Conservation (phyloP, 495 filamentous ascomycete genomes). For the Astrothelium subdiscretum region DNA sequence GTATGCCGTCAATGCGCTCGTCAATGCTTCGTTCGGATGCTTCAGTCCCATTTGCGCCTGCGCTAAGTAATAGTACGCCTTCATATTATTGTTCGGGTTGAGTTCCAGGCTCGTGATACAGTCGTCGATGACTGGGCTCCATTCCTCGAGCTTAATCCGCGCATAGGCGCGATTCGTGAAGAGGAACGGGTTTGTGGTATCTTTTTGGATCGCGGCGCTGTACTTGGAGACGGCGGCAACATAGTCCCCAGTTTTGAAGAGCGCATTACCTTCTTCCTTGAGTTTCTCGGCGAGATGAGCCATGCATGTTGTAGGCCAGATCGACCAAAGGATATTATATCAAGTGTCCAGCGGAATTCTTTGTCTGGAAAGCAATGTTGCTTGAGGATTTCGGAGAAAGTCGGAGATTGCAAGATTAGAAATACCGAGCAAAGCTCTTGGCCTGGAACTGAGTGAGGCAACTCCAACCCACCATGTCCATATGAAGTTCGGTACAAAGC, state of each 20-base stretch:
- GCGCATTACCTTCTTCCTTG: constrained; percentile 29
- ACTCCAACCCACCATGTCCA: too few relatives aligned
- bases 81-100: constrained; percentile 48
- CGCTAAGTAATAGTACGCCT: constrained; percentile 74
- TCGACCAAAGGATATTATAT: neutral
- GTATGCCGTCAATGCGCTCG: constrained; percentile 63
- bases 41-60: constrained; percentile 68
- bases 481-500: too few relatives aligned
- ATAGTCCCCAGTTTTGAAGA: constrained; percentile 49
- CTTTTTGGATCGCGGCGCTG: constrained; percentile 64
- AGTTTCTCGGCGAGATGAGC: constrained; percentile 27
- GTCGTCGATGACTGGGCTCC: constrained; percentile 69
- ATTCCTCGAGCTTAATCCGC: constrained; percentile 57
- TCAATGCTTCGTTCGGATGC: constrained; percentile 63
- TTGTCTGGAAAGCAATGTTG: neutral
- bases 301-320: constrained; percentile 2
- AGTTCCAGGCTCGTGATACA: constrained; percentile 63
- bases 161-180: constrained; percentile 88
- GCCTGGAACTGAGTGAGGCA: too few relatives aligned
- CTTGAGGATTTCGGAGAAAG: neutral
- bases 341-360: neutral
- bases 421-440: too few relatives aligned
- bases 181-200: constrained; percentile 48
- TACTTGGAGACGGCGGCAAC: constrained; percentile 63
- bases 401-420: neutral